Evolutionary conservation across 2,329 filamentous ascomycete genomes (phyloP).

Genomic region (Ophiostoma sp.): DNA sequence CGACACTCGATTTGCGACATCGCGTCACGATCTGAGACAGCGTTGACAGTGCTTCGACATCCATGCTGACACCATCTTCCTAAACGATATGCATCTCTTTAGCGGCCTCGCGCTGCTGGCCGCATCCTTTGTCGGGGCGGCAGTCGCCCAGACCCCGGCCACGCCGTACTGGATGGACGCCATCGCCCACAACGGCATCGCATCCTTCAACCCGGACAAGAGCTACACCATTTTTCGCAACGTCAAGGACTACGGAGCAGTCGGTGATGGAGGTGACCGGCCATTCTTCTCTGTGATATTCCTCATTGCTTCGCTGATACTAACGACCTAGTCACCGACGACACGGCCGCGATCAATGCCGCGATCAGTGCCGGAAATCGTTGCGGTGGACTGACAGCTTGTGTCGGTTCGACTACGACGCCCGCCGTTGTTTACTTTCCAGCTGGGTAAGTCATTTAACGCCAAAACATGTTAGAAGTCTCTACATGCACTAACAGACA

Average conservation of each 20-base stretch:
- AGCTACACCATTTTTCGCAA: slow-evolving; percentile 31
- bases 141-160: slow-evolving; percentile 29
- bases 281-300: not conserved
- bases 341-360: slow-evolving; percentile 69
- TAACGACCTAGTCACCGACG: slow-evolving; percentile 57
- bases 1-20: not conserved
- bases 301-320: not conserved
- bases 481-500: slow-evolving; percentile 11
- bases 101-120: slow-evolving; percentile 19
- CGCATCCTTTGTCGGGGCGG: not conserved
- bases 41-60: not conserved
- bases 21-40: not conserved
- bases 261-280: slow-evolving; percentile 62
- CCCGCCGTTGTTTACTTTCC: slow-evolving; percentile 33
- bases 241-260: slow-evolving; percentile 53
- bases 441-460: slow-evolving; percentile 23
- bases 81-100: slow-evolving; percentile 20
- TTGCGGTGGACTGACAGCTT: slow-evolving; percentile 35
- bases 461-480: no score
- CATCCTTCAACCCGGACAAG: slow-evolving; percentile 47
- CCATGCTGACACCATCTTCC: not conserved
- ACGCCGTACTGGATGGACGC: slow-evolving; percentile 45
- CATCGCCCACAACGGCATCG: slow-evolving; percentile 48
- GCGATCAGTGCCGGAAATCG: slow-evolving; percentile 53
- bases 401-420: slow-evolving; percentile 30